Evolutionary conservation across 768 basidiomycete species (phyloP), one percentile per base, ranked within the genome.

Genomic region (Mycena galopus): DNA sequence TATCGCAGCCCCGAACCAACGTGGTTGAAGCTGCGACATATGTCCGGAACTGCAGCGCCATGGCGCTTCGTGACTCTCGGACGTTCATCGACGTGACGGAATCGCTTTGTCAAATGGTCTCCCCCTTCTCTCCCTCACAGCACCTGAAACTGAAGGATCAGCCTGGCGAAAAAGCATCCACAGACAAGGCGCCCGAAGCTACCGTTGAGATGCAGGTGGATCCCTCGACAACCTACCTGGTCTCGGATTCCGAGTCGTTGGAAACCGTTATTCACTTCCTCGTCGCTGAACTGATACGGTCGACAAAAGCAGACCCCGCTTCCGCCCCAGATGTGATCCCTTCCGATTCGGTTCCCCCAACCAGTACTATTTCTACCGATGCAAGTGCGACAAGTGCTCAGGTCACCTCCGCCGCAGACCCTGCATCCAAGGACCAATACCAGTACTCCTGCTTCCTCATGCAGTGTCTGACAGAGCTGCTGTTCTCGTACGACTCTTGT

Each of bases 401-500:
- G 32, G 19, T 19, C 9, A 19, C 27, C 14, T 71, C 76, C 14
- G 39, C 77, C 32, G 53, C 70, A 17, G 78, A 77, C 53, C 16
- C 65, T 42, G 72, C 81, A 16, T 66, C 78, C 29, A 81, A 83
- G 55, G 85, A 86, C 72, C 84, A 82, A 33, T 82, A 85, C 82
- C 81, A 87, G 67, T 94, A 94, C 77, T 85, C 88, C 19, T 94
- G 92, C 77, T 96, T 97, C 87, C 83, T 96, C 73, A 95, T 97
- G 93, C 94, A 96, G 79, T 93, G 92, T 75, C 85, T 98, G 56
- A 95, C 96, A 3, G 98, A 99, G 82, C 85, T 99, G 12, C 83
- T 98, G 16, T 95, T 97, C 72, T 98, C 96, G 16, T 99, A 99
- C 77, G 93, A 96, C 75, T 81, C 91, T 8, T 97, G 96, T 90